Evolutionary conservation across 1,139 yeast genomes (phyloP).

Genomic region (Hansenula lynferdii): DNA sequence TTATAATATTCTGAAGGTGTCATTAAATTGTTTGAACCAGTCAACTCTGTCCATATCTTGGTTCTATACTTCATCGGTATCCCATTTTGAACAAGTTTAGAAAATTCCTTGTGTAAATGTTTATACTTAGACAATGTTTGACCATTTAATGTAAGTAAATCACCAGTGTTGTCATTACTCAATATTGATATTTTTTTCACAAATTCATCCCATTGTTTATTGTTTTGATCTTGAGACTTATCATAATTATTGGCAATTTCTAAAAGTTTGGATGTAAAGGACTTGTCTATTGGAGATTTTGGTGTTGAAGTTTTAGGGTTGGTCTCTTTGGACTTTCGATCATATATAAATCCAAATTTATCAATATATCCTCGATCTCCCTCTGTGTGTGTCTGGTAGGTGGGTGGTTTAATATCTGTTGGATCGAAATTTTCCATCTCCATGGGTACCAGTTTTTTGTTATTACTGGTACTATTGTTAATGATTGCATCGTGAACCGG

Average conservation of each 20-base stretch:
- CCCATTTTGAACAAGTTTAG: slow-evolving; percentile 37
- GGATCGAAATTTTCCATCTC: slow-evolving; percentile 41
- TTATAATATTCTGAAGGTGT: slow-evolving; percentile 47
- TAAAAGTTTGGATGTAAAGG: slow-evolving; percentile 22
- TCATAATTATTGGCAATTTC: slow-evolving; percentile 35
- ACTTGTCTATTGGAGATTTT: slow-evolving; percentile 10
- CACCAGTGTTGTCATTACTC: slow-evolving; percentile 13
- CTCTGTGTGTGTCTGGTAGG: slow-evolving; percentile 23
- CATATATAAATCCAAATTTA: slow-evolving; percentile 45
- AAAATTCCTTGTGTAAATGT: slow-evolving; percentile 30
- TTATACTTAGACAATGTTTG: slow-evolving; percentile 14
- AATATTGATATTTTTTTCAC: slow-evolving; percentile 20
- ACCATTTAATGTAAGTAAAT: slow-evolving; percentile 18
- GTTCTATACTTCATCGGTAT: slow-evolving; percentile 46
- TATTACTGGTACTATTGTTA: slow-evolving; percentile 4
- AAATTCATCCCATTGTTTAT: slow-evolving; percentile 34
- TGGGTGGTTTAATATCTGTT: slow-evolving; percentile 30
- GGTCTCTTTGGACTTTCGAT: slow-evolving; percentile 10
- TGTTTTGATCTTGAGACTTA: slow-evolving; percentile 26
- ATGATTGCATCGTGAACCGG: slow-evolving; percentile 17
- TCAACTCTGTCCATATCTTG: slow-evolving; percentile 49
- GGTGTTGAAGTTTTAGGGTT: slow-evolving; percentile 3
- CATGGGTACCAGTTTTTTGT: slow-evolving; percentile 32
- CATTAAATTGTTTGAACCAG: slow-evolving; percentile 43
- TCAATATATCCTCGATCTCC: slow-evolving; percentile 33